Evolutionary conservation across 1,284 basidiomycete genomes (phyloP).

Genomic region (Cutaneotrichosporon mucoides): DNA sequence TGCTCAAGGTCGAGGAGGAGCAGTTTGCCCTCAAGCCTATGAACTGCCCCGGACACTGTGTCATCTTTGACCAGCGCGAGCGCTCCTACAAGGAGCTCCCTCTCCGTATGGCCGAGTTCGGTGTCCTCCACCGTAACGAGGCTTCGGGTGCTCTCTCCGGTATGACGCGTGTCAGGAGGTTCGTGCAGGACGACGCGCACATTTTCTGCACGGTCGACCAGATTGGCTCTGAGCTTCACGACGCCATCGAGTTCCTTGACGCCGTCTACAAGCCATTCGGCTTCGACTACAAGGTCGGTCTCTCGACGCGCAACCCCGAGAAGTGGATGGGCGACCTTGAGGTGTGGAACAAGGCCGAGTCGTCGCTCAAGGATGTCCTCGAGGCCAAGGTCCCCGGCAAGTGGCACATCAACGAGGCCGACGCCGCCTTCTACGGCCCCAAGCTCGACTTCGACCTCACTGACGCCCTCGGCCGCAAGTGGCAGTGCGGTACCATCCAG

Average conservation of each 20-base stretch:
- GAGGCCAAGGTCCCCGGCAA: constrained; percentile 82
- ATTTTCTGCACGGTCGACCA: constrained; percentile 94
- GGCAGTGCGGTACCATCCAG: constrained; percentile 94
- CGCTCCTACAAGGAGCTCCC: constrained; percentile 94
- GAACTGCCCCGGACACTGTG: constrained; percentile 98
- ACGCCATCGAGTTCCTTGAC: constrained; percentile 91
- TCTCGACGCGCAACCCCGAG: constrained; percentile 88
- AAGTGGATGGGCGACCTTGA: constrained; percentile 87
- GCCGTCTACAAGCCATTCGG: constrained; percentile 94
- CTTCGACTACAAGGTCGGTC: constrained; percentile 91
- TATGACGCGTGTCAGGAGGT: constrained; percentile 86
- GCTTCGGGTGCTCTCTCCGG: constrained; percentile 92
- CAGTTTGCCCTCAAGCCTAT: constrained; percentile 93
- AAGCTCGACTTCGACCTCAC: constrained; percentile 95
- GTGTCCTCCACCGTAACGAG: constrained; percentile 95
- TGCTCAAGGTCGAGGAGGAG: constrained; percentile 91
- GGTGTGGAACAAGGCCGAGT: constrained; percentile 86
- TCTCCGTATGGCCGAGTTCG: constrained; percentile 96
- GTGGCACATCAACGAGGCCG: constrained; percentile 93
- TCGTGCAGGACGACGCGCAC: constrained; percentile 89
- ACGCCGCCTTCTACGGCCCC: constrained; percentile 95
- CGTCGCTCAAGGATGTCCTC: constrained; percentile 75
- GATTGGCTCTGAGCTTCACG: constrained; percentile 82
- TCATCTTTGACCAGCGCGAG: constrained; percentile 93
- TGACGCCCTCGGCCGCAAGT: constrained; percentile 85